Base-by-base conservation (phyloP, 2,329 filamentous ascomycete genomes). In the Geosmithia flava region DNA sequence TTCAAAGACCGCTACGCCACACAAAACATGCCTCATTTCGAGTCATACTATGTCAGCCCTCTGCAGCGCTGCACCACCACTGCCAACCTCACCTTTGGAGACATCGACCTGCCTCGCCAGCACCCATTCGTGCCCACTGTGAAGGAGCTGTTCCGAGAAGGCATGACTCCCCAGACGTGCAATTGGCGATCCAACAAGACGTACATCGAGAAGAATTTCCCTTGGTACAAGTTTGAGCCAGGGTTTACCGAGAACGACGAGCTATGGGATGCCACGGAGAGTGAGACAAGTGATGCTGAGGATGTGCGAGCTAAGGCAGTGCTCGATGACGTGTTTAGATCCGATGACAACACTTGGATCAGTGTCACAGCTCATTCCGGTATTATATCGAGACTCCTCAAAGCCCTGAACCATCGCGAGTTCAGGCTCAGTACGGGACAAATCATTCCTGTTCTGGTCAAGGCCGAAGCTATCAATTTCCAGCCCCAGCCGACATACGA, bases 141-240 rank as follows among this genome's bases (percentile, higher is more conserved):
- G 51, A 85, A 84, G 61, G 83, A 86, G 55, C 59, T 74, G 37
- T 67, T 86, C 53, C 71, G 83, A 29, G 83, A 87, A 61, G 75
- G 76, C 2, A 76, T 86, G 48, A 79, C 74, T 48, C 75, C 80
- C 42, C 83, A 85, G 58, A 85, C 81, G 0, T 87, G 83, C 58
- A 80, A 87, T 61, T 71, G 75, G 29, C 70, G 83, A 10, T 74
- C 72, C 20, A 74, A 63, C 54, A 74, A 69, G 55, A 68, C 71
- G 0, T 69, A 71, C 50, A 80, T 86, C 51, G 62, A 64, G 16
- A 52, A 62, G 2, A 65, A 69, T 3, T 77, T 78, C 45, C 79
- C 78, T 0, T 58, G 53, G 1, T 81, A 73, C 56, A 55, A 54
- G 5, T 76, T 86, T 45, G 83, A 86, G 61, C 58, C 63, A 1